These are phyloP conservation scores for Pleurotus tuber-regium DNA, from an alignment of 768 basidiomycete species.

Conservation along the genomic window DNA sequence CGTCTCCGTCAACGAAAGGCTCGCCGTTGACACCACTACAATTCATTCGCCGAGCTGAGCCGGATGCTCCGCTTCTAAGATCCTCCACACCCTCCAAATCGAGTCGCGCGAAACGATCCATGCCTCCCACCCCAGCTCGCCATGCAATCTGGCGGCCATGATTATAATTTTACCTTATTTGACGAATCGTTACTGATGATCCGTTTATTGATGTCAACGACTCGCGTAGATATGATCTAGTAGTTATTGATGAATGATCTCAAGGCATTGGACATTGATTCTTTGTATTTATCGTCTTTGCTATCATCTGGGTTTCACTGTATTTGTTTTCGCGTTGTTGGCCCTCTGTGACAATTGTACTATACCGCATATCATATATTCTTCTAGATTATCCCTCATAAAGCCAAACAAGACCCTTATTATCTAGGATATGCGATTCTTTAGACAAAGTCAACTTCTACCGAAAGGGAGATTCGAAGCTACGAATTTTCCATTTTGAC, in stretches of 20 bases:
- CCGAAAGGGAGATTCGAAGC: too few species aligned
- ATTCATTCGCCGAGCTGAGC: conserved; percentile 79
- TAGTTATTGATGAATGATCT: not conserved
- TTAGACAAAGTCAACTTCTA: too few species aligned
- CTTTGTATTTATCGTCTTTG: conserved; percentile 2
- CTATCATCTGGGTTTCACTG: conserved; percentile 5
- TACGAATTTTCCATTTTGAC: conserved; percentile 3
- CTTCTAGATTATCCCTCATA: too few species aligned
- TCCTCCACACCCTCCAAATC: conserved; percentile 41
- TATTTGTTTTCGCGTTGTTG: not conserved
- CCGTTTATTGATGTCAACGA: too few species aligned
- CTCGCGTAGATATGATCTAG: conserved; percentile 11
- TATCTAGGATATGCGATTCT: too few species aligned
- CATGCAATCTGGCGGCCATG: conserved; percentile 7
- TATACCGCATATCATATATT: conserved; percentile 4
- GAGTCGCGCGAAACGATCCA: conserved; percentile 6
- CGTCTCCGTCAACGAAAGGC: conserved; percentile 54
- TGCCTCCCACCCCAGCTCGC: conserved; percentile 9
- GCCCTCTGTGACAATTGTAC: conserved; percentile 6
- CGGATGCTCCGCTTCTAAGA: conserved; percentile 46
- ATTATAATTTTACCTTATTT: not conserved
- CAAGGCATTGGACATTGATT: not conserved
- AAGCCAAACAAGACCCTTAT: too few species aligned
- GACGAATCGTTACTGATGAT: too few species aligned
- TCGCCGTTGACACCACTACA: conserved; percentile 81